A percentile compares a stretch with the other conserved stretches of the same genome.
Evolutionary conservation across 352 stramenopile species (phyloP).

Genomic region (Globisporangium yorkense): DNA sequence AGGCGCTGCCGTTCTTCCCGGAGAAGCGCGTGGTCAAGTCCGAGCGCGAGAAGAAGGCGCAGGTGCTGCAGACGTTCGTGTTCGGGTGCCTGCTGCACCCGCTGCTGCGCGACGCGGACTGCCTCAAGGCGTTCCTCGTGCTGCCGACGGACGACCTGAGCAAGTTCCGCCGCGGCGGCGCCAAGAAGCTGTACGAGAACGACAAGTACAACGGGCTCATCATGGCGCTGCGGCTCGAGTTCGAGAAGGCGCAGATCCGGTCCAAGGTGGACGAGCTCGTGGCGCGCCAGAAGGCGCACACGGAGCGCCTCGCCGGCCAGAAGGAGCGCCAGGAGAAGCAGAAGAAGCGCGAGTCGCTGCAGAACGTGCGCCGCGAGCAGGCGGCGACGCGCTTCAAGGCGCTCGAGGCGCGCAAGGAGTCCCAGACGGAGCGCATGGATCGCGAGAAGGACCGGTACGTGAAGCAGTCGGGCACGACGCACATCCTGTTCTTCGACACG

Average conservation of each 20-base stretch:
- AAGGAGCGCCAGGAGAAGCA: conserved; percentile 52
- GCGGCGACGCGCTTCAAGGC: conserved; percentile 70
- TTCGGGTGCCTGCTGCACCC: conserved; percentile 79
- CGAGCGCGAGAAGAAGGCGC: conserved; percentile 47
- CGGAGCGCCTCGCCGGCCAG: conserved; percentile 58
- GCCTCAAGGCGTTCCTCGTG: conserved; percentile 79
- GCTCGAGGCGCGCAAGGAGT: conserved; percentile 72
- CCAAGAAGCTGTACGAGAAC: conserved; percentile 73
- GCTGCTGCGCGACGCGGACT: conserved; percentile 71
- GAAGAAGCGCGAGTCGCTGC: conserved; percentile 59
- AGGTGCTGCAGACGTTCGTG: conserved; percentile 67
- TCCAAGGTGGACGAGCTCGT: conserved; percentile 67
- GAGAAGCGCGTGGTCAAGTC: conserved; percentile 49
- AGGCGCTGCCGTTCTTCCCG: conserved; percentile 74
- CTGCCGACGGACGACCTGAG: conserved; percentile 62
- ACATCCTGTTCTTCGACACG: conserved; percentile 85
- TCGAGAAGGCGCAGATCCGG: conserved; percentile 83
- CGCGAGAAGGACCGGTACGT: conserved; percentile 80
- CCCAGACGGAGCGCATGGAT: conserved; percentile 70
- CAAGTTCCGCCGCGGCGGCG: conserved; percentile 62
- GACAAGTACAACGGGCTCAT: conserved; percentile 79
- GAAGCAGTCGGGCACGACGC: conserved; percentile 64
- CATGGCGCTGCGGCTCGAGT: conserved; percentile 70
- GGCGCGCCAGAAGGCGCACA: conserved; percentile 65
- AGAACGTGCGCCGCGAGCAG: conserved; percentile 75